phyloP scores from a whole-genome alignment of 352 stramenopile species.

The Pythium guiyangense region DNA sequence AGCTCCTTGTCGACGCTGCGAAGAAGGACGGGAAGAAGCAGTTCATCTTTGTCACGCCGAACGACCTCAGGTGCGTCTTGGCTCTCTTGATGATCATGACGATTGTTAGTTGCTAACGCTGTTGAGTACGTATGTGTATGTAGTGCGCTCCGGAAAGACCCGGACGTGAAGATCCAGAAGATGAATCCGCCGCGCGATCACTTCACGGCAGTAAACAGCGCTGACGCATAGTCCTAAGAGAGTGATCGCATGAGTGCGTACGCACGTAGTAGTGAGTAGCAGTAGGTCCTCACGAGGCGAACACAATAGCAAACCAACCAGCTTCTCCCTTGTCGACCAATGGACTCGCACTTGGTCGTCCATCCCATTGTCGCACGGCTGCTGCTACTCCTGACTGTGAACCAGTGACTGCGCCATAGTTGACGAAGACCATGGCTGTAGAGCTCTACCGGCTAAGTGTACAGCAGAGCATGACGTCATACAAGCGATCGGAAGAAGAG shows the following conservation, averaged over 20 bases:
- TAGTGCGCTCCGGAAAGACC: conserved; percentile 66
- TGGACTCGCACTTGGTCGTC: too few species aligned
- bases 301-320: too few species aligned
- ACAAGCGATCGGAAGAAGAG: too few species aligned
- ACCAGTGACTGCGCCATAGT: too few species aligned
- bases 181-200: conserved; percentile 83
- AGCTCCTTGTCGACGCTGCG: conserved; percentile 88
- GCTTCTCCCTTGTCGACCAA: too few species aligned
- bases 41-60: conserved; percentile 88
- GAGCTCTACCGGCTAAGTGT: too few species aligned
- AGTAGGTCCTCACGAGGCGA: too few species aligned
- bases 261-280: background rate
- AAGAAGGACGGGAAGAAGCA: conserved; percentile 77
- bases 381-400: too few species aligned
- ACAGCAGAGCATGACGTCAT: too few species aligned
- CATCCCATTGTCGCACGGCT: too few species aligned
- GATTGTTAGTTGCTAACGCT: conserved; percentile 1
- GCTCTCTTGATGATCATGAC: background rate
- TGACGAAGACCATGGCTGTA: too few species aligned
- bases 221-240: background rate
- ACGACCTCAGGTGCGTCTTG: conserved; percentile 70
- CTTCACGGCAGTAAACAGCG: conserved; percentile 27
- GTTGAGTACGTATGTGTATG: background rate
- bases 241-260: background rate
- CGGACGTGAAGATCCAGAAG: conserved; percentile 86